Evolutionary conservation across 2,329 filamentous ascomycete genomes (phyloP).

Genomic region (Calonectria hawksworthii): DNA sequence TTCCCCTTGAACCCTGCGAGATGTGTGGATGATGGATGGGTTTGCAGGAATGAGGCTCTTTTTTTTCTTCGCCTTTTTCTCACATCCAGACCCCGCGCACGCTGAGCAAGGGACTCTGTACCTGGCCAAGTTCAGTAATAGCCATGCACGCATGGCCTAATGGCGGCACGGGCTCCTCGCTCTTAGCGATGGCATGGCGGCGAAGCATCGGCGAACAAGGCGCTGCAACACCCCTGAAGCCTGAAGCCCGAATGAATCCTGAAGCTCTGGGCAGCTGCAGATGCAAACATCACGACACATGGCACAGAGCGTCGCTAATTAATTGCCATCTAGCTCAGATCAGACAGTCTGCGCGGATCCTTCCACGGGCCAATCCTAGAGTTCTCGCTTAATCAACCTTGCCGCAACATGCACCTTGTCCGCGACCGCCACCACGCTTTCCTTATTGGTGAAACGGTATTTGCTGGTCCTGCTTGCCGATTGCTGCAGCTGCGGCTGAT

Average conservation of each 20-base stretch:
- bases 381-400: constrained; percentile 64
- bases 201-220: constrained; percentile 4
- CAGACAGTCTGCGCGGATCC: constrained; percentile 29
- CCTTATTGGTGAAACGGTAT: neutral
- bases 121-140: constrained; percentile 1
- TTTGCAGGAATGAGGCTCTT: constrained; percentile 7
- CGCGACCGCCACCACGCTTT: constrained; percentile 45
- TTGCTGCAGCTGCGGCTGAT: neutral
- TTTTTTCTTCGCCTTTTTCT: neutral
- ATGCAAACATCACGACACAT: constrained; percentile 34
- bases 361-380: constrained; percentile 64
- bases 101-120: constrained; percentile 2
- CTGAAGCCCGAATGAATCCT: neutral
- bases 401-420: constrained; percentile 68
- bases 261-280: neutral
- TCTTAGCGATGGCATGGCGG: neutral
- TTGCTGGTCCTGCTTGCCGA: neutral
- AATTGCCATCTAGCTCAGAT: constrained; percentile 4
- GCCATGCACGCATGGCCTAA: neutral
- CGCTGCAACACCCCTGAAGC: neutral
- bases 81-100: neutral
- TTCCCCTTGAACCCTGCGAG: neutral
- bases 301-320: constrained; percentile 17
- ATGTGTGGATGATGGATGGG: neutral
- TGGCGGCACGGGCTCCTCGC: neutral